These are phyloP conservation scores for Amanita rimosa DNA, from an alignment of 768 basidiomycete genomes.

Conservation along the genomic window DNA sequence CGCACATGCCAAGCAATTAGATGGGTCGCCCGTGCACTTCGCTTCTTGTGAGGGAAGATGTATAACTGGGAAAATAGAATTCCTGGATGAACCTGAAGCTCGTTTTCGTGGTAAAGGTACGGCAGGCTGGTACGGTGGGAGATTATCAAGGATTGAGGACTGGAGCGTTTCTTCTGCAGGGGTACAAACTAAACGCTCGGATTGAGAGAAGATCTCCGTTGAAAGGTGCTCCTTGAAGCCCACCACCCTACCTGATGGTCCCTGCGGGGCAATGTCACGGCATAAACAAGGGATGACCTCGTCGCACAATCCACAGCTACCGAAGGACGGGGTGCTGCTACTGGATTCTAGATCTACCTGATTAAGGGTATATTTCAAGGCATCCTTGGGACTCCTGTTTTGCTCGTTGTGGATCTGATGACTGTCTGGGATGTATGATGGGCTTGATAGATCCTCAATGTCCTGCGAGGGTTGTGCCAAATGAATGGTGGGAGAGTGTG, in stretches of 20 bases:
- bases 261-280: constrained; percentile 49
- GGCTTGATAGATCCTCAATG: constrained; percentile 23
- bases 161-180: background rate
- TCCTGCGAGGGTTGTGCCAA: constrained; percentile 44
- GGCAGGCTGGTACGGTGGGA: constrained; percentile 72
- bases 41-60: constrained; percentile 12
- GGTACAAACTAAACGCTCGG: background rate
- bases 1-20: constrained; percentile 76
- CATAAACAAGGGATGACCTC: constrained; percentile 68
- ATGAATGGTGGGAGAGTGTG: constrained; percentile 28
- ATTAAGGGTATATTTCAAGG: constrained; percentile 17
- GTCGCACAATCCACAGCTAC: constrained; percentile 66
- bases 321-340: constrained; percentile 30
- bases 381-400: constrained; percentile 15
- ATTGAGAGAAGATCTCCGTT: background rate
- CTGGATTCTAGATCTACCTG: constrained; percentile 17
- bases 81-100: constrained; percentile 16
- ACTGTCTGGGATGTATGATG: constrained; percentile 20
- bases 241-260: constrained; percentile 17
- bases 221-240: constrained; percentile 12
- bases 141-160: constrained; percentile 61
- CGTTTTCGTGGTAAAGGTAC: constrained; percentile 64
- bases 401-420: constrained; percentile 18
- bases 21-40: constrained; percentile 77
- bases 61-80: constrained; percentile 44